Conservation (phyloP, 2,329 filamentous ascomycete genomes). For the Harringtonia lauricola region DNA sequence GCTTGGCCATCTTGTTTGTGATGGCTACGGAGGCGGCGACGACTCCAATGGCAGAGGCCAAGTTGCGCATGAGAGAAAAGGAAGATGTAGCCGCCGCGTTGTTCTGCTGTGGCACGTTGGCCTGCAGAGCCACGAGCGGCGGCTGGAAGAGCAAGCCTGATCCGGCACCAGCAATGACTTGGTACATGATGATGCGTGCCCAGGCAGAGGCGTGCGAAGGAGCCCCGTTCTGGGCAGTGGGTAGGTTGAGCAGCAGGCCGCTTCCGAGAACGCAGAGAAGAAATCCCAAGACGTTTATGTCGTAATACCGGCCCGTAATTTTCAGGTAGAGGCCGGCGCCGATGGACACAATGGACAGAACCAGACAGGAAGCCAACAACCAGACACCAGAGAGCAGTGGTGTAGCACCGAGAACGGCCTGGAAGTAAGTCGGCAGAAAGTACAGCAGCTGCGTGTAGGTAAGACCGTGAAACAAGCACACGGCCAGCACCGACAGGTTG, state of each 20-base stretch:
- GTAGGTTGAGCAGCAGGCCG: conserved; percentile 41
- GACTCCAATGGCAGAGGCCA: conserved; percentile 17
- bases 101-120: conserved; percentile 41
- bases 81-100: conserved; percentile 50
- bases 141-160: conserved; percentile 49
- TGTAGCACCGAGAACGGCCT: conserved; percentile 50
- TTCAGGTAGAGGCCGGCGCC: conserved; percentile 20
- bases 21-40: conserved; percentile 11
- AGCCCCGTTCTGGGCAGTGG: conserved; percentile 20
- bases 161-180: conserved; percentile 44
- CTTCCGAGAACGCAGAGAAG: conserved; percentile 42
- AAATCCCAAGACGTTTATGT: conserved; percentile 38
- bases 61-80: conserved; percentile 42
- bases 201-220: conserved; percentile 21
- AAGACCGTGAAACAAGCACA: conserved; percentile 35
- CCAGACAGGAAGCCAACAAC: conserved; percentile 15
- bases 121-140: conserved; percentile 50
- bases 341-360: conserved; percentile 27
- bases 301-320: conserved; percentile 30
- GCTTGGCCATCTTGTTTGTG: conserved; percentile 10
- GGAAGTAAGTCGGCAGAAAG: conserved; percentile 65
- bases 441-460: conserved; percentile 57
- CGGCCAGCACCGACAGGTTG: conserved; percentile 43
- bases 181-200: conserved; percentile 34
- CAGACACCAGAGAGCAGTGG: conserved; percentile 48